Conservation (phyloP, 495 filamentous ascomycete species). For the Articulospora tetracladia region DNA sequence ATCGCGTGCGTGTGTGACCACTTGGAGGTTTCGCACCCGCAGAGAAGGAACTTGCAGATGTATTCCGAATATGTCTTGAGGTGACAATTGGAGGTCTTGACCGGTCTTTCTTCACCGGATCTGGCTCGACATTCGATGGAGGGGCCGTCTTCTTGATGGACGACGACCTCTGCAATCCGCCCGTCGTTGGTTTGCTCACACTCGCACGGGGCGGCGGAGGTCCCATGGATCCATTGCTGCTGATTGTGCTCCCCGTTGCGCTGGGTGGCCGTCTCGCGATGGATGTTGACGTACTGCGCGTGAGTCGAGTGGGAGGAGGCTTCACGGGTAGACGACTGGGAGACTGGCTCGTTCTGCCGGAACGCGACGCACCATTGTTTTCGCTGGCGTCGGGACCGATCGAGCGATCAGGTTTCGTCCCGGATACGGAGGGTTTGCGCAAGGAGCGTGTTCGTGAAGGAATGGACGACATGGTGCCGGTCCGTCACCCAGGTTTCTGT, state of each 20-base stretch:
- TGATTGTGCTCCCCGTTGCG: slow-evolving; percentile 13
- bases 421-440: slow-evolving; percentile 30
- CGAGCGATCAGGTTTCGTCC: slow-evolving; percentile 1
- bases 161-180: slow-evolving; percentile 14
- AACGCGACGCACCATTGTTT: neutral
- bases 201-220: slow-evolving; percentile 17
- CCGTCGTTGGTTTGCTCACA: slow-evolving; percentile 11
- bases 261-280: slow-evolving; percentile 10
- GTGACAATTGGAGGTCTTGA: slow-evolving; percentile 21
- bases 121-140: slow-evolving; percentile 10
- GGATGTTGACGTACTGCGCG: slow-evolving; percentile 17
- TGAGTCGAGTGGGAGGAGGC: slow-evolving; percentile 19
- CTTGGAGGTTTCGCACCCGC: slow-evolving; percentile 1
- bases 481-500: neutral
- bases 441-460: slow-evolving; percentile 40
- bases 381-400: neutral
- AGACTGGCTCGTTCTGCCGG: slow-evolving; percentile 28
- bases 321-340: slow-evolving; percentile 46
- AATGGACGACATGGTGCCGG: slow-evolving; percentile 21
- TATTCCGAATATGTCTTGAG: slow-evolving; percentile 23
- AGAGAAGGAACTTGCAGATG: slow-evolving; percentile 14
- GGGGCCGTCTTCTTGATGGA: slow-evolving; percentile 4
- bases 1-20: slow-evolving; percentile 25
- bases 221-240: slow-evolving; percentile 16
- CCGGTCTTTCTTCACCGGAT: slow-evolving; percentile 21